Base-by-base conservation (phyloP, 2,329 filamentous ascomycete species). In the Gremmenia infestans region DNA sequence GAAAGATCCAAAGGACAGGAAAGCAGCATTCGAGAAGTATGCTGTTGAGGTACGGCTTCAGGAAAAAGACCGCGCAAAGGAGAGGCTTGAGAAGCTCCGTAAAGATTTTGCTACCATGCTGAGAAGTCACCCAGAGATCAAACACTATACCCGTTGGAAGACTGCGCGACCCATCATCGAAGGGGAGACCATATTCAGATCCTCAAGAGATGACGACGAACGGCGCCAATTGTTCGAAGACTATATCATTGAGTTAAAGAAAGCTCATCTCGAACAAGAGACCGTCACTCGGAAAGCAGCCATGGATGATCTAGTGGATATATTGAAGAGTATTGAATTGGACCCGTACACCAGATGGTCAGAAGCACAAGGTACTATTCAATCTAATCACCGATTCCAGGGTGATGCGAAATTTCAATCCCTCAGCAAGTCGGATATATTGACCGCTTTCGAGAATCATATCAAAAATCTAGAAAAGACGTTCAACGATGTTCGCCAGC, bases 61-160 rank as follows among this genome's bases (percentile, higher is more conserved):
- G 75, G 94, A 99, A 76, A 94, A 95, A 77, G 91, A 95, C 72
- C 88, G 89, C 65, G 92, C 92, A 69, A 93, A 96, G 73, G 93
- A 97, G 74, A 87, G 94, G 70, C 81, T 96, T 72, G 81, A 89
- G 66, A 97, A 97, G 77, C 81, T 97, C 68, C 89, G 91, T 67
- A 81, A 89, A 72, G 94, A 97, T 78, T 99, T 99, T 73, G 88
- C 88, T 64, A 92, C 87, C 54, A 99, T 99, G 94, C 81, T 99
- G 63, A 91, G 88, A 74, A 92, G 91, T 63, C 93, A 99, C 72
- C 91, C 92, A 59, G 94, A 99, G 73, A 97, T 99, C 73, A 94
- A 92, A 72, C 85, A 97, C 72, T 97, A 95, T 72, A 97, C 93
- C 43, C 88, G 91, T 59, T 99, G 94, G 94, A 96, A 91, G 80